Evolutionary conservation across 164 flowering plant genomes (phyloP).

Genomic region (Houttuynia cordata): DNA sequence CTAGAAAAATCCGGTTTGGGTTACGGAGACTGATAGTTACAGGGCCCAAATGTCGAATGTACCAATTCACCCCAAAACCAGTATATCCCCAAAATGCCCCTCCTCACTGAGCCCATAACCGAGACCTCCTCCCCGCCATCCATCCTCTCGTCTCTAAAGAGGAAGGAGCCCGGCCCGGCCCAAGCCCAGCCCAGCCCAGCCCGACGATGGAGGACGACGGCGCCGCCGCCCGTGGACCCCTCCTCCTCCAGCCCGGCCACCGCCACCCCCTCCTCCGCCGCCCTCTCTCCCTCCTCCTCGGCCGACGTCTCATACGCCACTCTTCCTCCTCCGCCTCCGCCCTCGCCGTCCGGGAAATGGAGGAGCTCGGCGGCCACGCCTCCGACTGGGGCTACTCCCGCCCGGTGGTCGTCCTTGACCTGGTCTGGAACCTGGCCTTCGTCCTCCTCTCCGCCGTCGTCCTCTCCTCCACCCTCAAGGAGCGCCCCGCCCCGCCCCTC

Average conservation of each 20-base stretch:
- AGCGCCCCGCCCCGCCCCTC: conserved; percentile 48
- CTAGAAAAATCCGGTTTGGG: too few relatives aligned
- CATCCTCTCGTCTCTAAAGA: not conserved
- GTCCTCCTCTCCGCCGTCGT: conserved; percentile 32
- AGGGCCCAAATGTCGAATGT: too few relatives aligned
- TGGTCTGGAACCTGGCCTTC: conserved; percentile 60
- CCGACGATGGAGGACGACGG: conserved; percentile 1
- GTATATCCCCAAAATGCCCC: too few relatives aligned
- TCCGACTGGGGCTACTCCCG: conserved; percentile 20
- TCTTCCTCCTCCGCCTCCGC: conserved; percentile 4
- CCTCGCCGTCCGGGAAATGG: conserved; percentile 8
- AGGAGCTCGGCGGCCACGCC: conserved; percentile 5
- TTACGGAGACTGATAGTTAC: too few relatives aligned
- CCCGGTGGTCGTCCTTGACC: conserved; percentile 44
- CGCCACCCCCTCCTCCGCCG: not conserved
- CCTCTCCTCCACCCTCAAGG: conserved; percentile 23
- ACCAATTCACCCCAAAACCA: too few relatives aligned
- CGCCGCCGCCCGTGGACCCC: conserved; percentile 1
- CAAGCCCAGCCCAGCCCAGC: not conserved
- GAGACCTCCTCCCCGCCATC: not conserved
- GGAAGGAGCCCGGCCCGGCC: not conserved
- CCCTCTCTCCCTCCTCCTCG: conserved; percentile 2
- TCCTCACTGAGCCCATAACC: not conserved
- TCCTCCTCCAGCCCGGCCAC: not conserved
- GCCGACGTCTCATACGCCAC: conserved; percentile 2